phyloP scores from a whole-genome alignment of 148 eudicot genomes.

The Beta vulgaris region DNA sequence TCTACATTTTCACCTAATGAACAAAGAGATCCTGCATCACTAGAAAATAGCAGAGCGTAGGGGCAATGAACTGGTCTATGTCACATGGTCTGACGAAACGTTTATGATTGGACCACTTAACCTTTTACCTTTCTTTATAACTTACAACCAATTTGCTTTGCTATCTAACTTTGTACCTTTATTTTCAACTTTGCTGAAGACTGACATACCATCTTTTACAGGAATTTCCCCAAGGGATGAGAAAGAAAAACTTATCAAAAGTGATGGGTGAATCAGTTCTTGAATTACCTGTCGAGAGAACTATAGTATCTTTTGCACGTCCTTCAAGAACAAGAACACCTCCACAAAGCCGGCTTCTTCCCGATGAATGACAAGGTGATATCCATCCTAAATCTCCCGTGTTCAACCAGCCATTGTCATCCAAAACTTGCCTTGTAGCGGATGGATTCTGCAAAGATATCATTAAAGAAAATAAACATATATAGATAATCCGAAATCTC shows the following conservation, averaged over 20 bases:
- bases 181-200: too few species aligned
- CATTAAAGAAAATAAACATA: too few species aligned
- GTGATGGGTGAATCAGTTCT: not conserved
- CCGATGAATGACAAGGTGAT: constrained; percentile 73
- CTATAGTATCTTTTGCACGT: constrained; percentile 96
- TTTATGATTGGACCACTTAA: too few species aligned
- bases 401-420: constrained; percentile 79
- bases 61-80: too few species aligned
- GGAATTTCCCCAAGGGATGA: too few species aligned
- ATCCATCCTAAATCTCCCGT: constrained; percentile 99
- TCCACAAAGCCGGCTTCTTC: constrained; percentile 79
- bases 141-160: too few species aligned
- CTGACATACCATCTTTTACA: too few species aligned
- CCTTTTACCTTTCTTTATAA: too few species aligned
- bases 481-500: not conserved
- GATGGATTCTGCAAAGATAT: constrained; percentile 52
- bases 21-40: not conserved
- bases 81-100: too few species aligned
- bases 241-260: not conserved
- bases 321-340: constrained; percentile 92
- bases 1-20: constrained; percentile 90
- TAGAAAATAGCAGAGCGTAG: constrained; percentile 1
- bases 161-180: too few species aligned
- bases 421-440: constrained; percentile 65
- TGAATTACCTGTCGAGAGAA: constrained; percentile 77